A percentile compares a stretch with the other conserved stretches of the same genome.
Evolutionary conservation across 768 basidiomycete genomes (phyloP).

Genomic region (Pleurotus cornucopiae): DNA sequence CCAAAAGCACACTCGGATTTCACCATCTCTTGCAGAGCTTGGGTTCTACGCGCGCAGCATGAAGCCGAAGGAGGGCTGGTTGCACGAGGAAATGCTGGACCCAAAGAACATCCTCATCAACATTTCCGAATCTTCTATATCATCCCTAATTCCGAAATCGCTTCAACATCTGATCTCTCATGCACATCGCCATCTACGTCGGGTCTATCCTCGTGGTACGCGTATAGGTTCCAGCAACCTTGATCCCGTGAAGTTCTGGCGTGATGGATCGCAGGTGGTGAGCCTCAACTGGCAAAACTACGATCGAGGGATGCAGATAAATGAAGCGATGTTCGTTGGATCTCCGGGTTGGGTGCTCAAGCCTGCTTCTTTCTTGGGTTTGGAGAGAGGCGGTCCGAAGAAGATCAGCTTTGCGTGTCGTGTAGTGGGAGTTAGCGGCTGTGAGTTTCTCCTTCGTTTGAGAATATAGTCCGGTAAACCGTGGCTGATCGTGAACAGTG

Average conservation of each 20-base stretch:
- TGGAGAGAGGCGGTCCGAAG: constrained; percentile 10
- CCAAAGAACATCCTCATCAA: constrained; percentile 53
- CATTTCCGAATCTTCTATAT: constrained; percentile 49
- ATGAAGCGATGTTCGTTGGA: constrained; percentile 60
- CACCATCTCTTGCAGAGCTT: constrained; percentile 47
- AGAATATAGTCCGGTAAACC: too few relatives aligned
- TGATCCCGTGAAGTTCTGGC: constrained; percentile 49
- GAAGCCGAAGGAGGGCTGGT: constrained; percentile 55
- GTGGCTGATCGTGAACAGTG: constrained; percentile 25
- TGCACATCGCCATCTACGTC: constrained; percentile 40
- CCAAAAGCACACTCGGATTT: constrained; percentile 28
- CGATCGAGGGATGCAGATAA: constrained; percentile 53
- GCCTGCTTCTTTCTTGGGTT: constrained; percentile 28
- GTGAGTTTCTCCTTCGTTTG: constrained; percentile 25
- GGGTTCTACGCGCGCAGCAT: constrained; percentile 61
- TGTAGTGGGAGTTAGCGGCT: constrained; percentile 40
- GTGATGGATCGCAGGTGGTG: constrained; percentile 52
- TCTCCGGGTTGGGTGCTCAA: constrained; percentile 53
- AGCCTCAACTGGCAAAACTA: constrained; percentile 64
- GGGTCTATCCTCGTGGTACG: constrained; percentile 56
- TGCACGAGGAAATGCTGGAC: constrained; percentile 28
- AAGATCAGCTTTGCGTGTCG: constrained; percentile 23
- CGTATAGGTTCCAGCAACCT: constrained; percentile 55
- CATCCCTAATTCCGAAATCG: constrained; percentile 33
- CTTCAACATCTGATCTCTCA: constrained; percentile 36